These are phyloP conservation scores for Colletotrichum graminicola DNA, from an alignment of 2,329 filamentous ascomycete genomes.

Conservation along the genomic window DNA sequence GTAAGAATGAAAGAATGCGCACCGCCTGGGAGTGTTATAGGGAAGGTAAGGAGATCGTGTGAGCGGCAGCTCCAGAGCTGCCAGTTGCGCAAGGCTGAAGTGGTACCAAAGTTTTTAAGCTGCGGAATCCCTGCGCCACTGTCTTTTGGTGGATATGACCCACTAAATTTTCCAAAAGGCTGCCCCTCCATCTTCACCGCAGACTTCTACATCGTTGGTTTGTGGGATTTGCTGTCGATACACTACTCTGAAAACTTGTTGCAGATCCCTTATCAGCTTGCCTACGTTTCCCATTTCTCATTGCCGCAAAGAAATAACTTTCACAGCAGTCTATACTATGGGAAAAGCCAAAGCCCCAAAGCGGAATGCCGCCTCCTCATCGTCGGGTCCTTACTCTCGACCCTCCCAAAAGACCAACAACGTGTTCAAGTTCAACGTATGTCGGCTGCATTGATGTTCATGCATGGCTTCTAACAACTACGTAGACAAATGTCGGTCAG, in stretches of 20 bases:
- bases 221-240: slow-evolving; percentile 8
- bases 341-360: slow-evolving; percentile 66
- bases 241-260: not conserved
- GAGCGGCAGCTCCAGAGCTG: slow-evolving; percentile 12
- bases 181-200: slow-evolving; percentile 42
- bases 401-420: slow-evolving; percentile 67
- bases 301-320: not conserved
- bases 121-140: slow-evolving; percentile 38
- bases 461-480: not conserved
- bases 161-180: slow-evolving; percentile 43
- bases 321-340: slow-evolving; percentile 53
- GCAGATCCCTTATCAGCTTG: not conserved
- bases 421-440: slow-evolving; percentile 92
- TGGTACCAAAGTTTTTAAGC: slow-evolving; percentile 39
- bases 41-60: not conserved
- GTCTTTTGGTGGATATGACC: slow-evolving; percentile 18
- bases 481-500: slow-evolving; percentile 50
- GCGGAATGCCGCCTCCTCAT: slow-evolving; percentile 60
- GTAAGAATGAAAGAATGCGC: not conserved
- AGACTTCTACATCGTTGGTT: slow-evolving; percentile 36
- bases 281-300: no score
- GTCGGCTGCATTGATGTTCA: slow-evolving; percentile 64
- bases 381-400: slow-evolving; percentile 40
- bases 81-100: slow-evolving; percentile 41
- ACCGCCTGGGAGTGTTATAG: not conserved